Base-by-base conservation (phyloP, 2,329 filamentous ascomycete genomes). In the Plenodomus lindquistii region DNA sequence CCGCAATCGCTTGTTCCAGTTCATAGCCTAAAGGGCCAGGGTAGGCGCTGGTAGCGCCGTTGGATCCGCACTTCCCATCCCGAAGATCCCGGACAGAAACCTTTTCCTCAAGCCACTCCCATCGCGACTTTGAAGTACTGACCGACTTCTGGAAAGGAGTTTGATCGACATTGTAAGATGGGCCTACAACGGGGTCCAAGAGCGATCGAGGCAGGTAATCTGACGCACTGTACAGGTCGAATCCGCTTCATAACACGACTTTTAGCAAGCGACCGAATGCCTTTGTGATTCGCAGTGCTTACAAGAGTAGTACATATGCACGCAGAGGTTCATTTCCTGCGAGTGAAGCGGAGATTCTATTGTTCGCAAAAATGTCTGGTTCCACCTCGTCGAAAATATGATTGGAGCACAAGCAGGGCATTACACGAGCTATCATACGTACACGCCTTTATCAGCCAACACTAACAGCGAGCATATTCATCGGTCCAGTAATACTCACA, bases 41-140 rank as follows among this genome's bases (percentile, higher is more conserved):
- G 48, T 71, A 60, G 20, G 17, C 42, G 13, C 42, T 44, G 10
- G 9, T 17, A 2, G 2, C 17, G 7, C 42, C 42, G 16, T 44
- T 21, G 8, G 42, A 34, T 15, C 48, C 47, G 24, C 48, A 45
- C 21, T 36, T 29, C 5, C 42, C 42, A 27, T 49, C 31, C 11
- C 17, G 42, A 4, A 57, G 24, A 2, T 50, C n/a, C 11, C 53
- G 42, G 16, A 44, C 41, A 3, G 40, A 16, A 6, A 55, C 35
- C 21, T 41, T 60, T 50, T 71, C 68, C 42, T 72, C 70, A 13
- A 73, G 48, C 71, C 71, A 73, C 21, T 71, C 63, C 70, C 70
- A 73, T 24, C 70, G 54, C 4, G 69, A 41, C 40, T 65, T 63
- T 5, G 43, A 7, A 67, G 41, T 43, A 24, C 18, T 16, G 18